These are phyloP conservation scores for Fusarium neocosmosporiellum DNA, from an alignment of 2,329 filamentous ascomycete species.

Conservation along the genomic window DNA sequence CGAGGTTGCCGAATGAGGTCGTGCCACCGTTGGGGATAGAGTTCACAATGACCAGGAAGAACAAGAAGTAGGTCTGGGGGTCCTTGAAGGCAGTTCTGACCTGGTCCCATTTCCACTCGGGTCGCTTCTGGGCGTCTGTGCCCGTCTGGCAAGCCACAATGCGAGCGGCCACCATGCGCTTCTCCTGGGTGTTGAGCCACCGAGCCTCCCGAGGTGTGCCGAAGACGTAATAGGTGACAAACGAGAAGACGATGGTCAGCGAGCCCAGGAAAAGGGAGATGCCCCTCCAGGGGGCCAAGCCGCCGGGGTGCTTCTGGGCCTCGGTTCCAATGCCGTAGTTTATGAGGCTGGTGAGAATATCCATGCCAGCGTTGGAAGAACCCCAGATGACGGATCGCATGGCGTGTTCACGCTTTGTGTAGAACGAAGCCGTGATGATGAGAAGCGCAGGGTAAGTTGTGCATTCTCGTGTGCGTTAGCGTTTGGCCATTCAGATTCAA, in stretches of 20 bases:
- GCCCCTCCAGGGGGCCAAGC: slow-evolving; percentile 18
- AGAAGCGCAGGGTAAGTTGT: slow-evolving; percentile 46
- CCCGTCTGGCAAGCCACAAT: slow-evolving; percentile 44
- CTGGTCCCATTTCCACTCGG: slow-evolving; percentile 45
- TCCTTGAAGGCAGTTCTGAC: slow-evolving; percentile 40
- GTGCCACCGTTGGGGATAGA: slow-evolving; percentile 47
- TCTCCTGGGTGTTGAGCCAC: slow-evolving; percentile 46
- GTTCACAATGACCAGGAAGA: slow-evolving; percentile 49
- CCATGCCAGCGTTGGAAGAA: slow-evolving; percentile 47
- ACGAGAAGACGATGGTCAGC: slow-evolving; percentile 39
- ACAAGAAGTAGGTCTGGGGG: slow-evolving; percentile 44
- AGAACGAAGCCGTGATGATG: slow-evolving; percentile 48
- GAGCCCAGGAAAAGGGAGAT: slow-evolving; percentile 42
- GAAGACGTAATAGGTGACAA: slow-evolving; percentile 42
- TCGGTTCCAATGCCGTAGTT: slow-evolving; percentile 39
- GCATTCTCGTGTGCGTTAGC: slow-evolving; percentile 34
- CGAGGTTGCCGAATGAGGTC: slow-evolving; percentile 47
- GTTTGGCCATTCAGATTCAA: too few species aligned
- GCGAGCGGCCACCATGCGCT: slow-evolving; percentile 44
- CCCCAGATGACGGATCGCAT: slow-evolving; percentile 48
- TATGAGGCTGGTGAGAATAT: slow-evolving; percentile 45
- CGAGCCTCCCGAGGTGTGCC: slow-evolving; percentile 46
- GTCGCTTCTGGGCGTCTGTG: slow-evolving; percentile 39
- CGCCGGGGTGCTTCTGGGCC: slow-evolving; percentile 35
- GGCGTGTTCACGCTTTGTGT: slow-evolving; percentile 46